Evolutionary conservation across 2,329 filamentous ascomycete species (phyloP).

Genomic region (Penicillium sp.): DNA sequence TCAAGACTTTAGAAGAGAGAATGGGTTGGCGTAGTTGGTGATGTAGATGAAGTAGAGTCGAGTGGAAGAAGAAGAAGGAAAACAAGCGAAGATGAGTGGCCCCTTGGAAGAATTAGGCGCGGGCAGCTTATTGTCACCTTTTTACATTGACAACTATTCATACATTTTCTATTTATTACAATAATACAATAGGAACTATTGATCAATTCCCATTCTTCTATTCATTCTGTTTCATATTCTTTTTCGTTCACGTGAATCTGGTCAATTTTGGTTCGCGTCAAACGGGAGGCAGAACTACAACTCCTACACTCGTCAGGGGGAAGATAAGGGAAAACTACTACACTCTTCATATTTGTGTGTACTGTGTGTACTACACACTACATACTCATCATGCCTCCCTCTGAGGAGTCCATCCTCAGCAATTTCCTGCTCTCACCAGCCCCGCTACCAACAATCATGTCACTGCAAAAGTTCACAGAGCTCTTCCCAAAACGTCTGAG

Average conservation of each 20-base stretch:
- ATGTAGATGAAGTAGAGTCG: not conserved
- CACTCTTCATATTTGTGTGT: not conserved
- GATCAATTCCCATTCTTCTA: not conserved
- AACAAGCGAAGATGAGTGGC: constrained; percentile 16
- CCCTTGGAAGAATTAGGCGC: constrained; percentile 15
- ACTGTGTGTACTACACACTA: not conserved
- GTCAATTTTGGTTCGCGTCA: constrained; percentile 2
- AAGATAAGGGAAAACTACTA: not conserved
- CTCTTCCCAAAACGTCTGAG: constrained; percentile 71
- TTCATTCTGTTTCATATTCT: not conserved
- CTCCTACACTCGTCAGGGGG: not conserved
- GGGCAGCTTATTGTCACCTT: constrained; percentile 11
- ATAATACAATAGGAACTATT: not conserved
- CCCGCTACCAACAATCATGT: constrained; percentile 69
- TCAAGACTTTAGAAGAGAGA: not conserved
- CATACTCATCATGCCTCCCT: constrained; percentile 61
- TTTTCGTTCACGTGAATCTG: not conserved
- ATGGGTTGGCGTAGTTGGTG: not conserved
- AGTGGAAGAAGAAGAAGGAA: constrained; percentile 5
- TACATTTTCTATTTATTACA: not conserved
- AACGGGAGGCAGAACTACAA: not conserved
- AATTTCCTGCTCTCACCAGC: constrained; percentile 78
- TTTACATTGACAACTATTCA: not conserved
- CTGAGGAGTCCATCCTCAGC: constrained; percentile 71
- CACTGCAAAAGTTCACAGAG: constrained; percentile 71